Percentiles rank a stretch among this genome's conserved stretches.
These are phyloP conservation scores for Didymella pinodella DNA, from an alignment of 2,329 filamentous ascomycete genomes.

Conservation along the genomic window DNA sequence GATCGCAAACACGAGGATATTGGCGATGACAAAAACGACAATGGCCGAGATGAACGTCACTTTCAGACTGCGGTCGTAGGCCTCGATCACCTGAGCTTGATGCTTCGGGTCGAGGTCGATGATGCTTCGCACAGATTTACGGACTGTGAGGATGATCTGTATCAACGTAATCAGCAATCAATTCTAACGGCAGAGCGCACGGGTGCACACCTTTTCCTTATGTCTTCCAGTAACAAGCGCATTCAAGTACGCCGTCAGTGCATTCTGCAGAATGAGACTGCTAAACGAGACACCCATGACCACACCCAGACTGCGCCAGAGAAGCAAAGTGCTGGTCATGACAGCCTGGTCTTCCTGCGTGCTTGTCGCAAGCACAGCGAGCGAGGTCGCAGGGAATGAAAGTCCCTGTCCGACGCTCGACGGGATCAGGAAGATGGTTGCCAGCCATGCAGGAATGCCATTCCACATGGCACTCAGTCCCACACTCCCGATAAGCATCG, in stretches of 20 bases:
- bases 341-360: slow-evolving; percentile 56
- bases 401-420: slow-evolving; percentile 54
- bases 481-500: slow-evolving; percentile 49
- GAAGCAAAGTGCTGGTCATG: slow-evolving; percentile 70
- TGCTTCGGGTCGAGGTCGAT: slow-evolving; percentile 55
- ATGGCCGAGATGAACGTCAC: slow-evolving; percentile 56
- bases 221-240: slow-evolving; percentile 65
- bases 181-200: neutral
- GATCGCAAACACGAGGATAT: slow-evolving; percentile 61
- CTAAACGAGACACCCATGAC: slow-evolving; percentile 77
- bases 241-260: slow-evolving; percentile 67
- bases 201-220: slow-evolving; percentile 57
- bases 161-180: slow-evolving; percentile 11
- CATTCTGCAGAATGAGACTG: slow-evolving; percentile 77
- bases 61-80: slow-evolving; percentile 50
- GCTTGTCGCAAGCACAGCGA: slow-evolving; percentile 54
- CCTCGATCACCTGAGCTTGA: slow-evolving; percentile 56
- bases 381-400: slow-evolving; percentile 52
- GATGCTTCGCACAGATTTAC: slow-evolving; percentile 60
- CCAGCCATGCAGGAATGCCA: slow-evolving; percentile 51
- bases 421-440: slow-evolving; percentile 53
- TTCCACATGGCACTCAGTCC: slow-evolving; percentile 49
- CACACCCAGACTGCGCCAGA: slow-evolving; percentile 75
- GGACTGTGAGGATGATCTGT: slow-evolving; percentile 57
- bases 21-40: slow-evolving; percentile 58